phyloP scores from a whole-genome alignment of 805 yeast genomes.

The Torulaspora franciscae region DNA sequence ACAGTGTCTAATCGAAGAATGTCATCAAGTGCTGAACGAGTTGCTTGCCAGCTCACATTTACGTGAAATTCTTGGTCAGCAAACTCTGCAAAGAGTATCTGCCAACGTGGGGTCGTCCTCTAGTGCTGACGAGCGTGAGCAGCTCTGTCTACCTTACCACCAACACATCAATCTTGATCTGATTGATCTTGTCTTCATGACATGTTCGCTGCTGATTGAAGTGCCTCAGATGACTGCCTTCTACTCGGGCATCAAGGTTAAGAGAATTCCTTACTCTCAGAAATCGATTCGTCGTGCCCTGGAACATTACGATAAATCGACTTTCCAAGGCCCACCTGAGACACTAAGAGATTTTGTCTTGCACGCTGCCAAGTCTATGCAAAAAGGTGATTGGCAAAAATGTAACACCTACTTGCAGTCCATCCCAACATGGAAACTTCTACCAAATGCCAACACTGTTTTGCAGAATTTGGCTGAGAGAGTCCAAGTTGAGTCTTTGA shows the following conservation, averaged over 20 bases:
- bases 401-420: slow-evolving; percentile 58
- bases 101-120: slow-evolving; percentile 39
- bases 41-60: slow-evolving; percentile 79
- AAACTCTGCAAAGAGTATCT: slow-evolving; percentile 62
- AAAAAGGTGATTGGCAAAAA: slow-evolving; percentile 83
- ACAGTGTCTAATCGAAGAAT: slow-evolving; percentile 75
- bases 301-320: slow-evolving; percentile 90
- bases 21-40: slow-evolving; percentile 83
- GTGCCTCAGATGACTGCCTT: slow-evolving; percentile 83
- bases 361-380: slow-evolving; percentile 85
- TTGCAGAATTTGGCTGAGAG: slow-evolving; percentile 68
- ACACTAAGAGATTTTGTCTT: slow-evolving; percentile 89
- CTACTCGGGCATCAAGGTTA: slow-evolving; percentile 54
- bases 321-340: slow-evolving; percentile 97
- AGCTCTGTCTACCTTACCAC: slow-evolving; percentile 91
- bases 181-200: slow-evolving; percentile 88
- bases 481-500: slow-evolving; percentile 83
- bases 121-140: slow-evolving; percentile 37
- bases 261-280: slow-evolving; percentile 50
- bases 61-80: slow-evolving; percentile 93
- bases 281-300: slow-evolving; percentile 87
- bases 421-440: slow-evolving; percentile 75
- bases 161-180: slow-evolving; percentile 96
- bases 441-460: slow-evolving; percentile 63
- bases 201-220: slow-evolving; percentile 83